Percentiles rank a stretch among this genome's conserved stretches.
Conservation (phyloP, 2,329 filamentous ascomycete species). For the Neophaeococcomyces aloes region DNA sequence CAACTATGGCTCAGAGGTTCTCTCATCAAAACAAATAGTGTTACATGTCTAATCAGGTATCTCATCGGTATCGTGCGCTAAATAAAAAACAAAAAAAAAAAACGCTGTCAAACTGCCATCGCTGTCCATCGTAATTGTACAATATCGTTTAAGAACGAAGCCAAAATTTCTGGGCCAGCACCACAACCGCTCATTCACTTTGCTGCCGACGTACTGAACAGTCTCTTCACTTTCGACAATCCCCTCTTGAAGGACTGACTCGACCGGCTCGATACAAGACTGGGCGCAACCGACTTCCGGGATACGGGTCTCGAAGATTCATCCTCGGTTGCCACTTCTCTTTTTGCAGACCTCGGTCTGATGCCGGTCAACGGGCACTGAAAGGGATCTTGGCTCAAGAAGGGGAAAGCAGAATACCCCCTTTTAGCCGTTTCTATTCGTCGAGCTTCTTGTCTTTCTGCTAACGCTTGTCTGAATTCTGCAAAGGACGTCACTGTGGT, state of each 20-base stretch:
- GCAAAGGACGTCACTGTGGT: neutral
- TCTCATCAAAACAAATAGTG: too few relatives aligned
- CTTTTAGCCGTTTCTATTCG: neutral
- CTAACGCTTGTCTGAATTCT: neutral
- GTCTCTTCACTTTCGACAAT: conserved; percentile 1
- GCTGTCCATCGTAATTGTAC: too few relatives aligned
- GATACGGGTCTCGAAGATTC: neutral
- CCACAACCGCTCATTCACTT: neutral
- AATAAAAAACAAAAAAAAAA: too few relatives aligned
- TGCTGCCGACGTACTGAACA: neutral
- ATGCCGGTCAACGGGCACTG: neutral
- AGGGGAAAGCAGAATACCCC: neutral
- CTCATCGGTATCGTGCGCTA: too few relatives aligned
- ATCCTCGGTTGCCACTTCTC: neutral
- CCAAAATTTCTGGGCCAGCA: too few relatives aligned
- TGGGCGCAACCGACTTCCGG: conserved; percentile 1
- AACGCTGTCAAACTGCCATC: too few relatives aligned
- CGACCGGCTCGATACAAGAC: conserved; percentile 2
- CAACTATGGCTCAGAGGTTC: too few relatives aligned
- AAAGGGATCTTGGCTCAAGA: conserved; percentile 2
- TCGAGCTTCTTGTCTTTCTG: neutral
- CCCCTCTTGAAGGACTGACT: neutral
- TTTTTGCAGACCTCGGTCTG: conserved; percentile 1
- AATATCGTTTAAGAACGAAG: too few relatives aligned
- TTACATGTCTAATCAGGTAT: too few relatives aligned